These are phyloP conservation scores for Boechera stricta DNA, from an alignment of 345 rosid species.

Conservation along the genomic window DNA sequence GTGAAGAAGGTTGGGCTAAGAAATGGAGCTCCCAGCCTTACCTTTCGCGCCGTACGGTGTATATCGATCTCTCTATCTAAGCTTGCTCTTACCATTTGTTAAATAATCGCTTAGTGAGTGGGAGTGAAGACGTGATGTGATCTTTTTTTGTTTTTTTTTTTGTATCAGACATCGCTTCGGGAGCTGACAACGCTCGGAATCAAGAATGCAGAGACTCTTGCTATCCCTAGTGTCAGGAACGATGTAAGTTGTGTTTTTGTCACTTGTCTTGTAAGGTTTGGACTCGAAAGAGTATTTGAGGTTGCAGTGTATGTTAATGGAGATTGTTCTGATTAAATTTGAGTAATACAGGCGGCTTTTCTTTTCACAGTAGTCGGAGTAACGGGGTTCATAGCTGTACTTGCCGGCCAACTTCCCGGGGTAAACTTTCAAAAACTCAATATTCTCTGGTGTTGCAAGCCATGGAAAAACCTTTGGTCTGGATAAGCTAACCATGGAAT, in stretches of 20 bases:
- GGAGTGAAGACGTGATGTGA: conserved; percentile 1
- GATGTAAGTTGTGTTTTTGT: conserved; percentile 58
- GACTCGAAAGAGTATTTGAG: neutral
- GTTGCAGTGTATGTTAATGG: conserved; percentile 1
- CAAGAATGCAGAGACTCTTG: conserved; percentile 86
- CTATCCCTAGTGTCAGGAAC: conserved; percentile 94
- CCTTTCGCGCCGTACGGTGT: conserved; percentile 92
- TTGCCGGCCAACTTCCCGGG: conserved; percentile 97
- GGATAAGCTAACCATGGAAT: neutral
- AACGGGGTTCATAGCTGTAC: conserved; percentile 75
- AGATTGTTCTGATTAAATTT: conserved; percentile 44
- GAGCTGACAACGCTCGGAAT: conserved; percentile 84
- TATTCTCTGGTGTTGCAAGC: conserved; percentile 2
- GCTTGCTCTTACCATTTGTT: neutral
- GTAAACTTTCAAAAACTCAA: conserved; percentile 47
- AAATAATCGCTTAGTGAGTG: neutral
- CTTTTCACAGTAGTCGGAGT: conserved; percentile 90
- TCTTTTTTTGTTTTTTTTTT: neutral
- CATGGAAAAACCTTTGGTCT: neutral
- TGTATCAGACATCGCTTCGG: conserved; percentile 73
- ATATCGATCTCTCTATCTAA: conserved; percentile 45
- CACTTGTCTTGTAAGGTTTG: no score
- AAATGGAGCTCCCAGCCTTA: conserved; percentile 96
- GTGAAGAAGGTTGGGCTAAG: conserved; percentile 85
- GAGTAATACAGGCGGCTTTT: conserved; percentile 89